A percentile compares a stretch with the other conserved stretches of the same genome.
Evolutionary conservation across 768 basidiomycete genomes (phyloP).

Genomic region (Botryobasidium botryosum): DNA sequence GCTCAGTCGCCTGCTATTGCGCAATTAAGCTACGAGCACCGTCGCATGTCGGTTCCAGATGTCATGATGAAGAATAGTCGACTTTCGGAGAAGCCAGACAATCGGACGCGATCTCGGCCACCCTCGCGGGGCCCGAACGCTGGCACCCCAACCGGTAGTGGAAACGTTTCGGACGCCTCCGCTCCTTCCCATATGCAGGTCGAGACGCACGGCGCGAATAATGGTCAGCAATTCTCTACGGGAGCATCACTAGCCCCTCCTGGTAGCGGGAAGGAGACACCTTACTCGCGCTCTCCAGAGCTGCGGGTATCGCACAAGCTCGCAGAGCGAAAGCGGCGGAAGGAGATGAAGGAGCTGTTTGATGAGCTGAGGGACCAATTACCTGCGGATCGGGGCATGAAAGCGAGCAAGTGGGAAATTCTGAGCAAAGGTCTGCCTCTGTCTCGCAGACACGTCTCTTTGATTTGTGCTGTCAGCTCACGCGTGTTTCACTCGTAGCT

Average conservation of each 20-base stretch:
- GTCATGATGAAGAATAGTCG: background rate
- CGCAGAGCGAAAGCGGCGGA: constrained; percentile 89
- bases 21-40: no score
- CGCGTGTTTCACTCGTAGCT: constrained; percentile 29
- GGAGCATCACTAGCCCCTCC: no score
- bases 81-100: background rate
- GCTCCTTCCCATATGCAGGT: no score
- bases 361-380: constrained; percentile 89
- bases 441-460: background rate
- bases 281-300: constrained; percentile 92
- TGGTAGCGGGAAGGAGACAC: constrained; percentile 29
- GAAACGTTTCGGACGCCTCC: no score
- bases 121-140: no score
- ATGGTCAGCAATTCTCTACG: no score
- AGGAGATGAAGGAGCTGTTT: constrained; percentile 98
- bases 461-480: constrained; percentile 5
- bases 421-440: constrained; percentile 66
- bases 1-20: no score
- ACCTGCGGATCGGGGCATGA: constrained; percentile 85
- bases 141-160: no score
- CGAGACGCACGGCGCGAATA: no score
- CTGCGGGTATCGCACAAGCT: constrained; percentile 91
- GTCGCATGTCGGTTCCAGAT: background rate
- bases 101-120: background rate
- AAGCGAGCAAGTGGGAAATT: constrained; percentile 99